These are phyloP conservation scores for Trichophyton benhamiae DNA, from an alignment of 2,329 filamentous ascomycete species.

Conservation along the genomic window DNA sequence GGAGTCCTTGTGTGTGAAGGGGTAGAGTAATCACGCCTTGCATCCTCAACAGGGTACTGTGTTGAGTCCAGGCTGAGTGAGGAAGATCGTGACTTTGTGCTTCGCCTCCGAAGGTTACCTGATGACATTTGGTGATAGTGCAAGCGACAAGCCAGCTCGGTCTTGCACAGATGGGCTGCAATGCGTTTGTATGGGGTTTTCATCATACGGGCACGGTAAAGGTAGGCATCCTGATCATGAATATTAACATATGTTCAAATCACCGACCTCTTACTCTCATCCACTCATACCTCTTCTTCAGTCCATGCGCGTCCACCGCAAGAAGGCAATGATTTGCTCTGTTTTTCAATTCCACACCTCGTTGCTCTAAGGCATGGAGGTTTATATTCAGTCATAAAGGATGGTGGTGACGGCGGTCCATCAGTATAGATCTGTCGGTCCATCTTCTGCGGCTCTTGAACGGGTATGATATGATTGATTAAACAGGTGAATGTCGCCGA, in stretches of 20 bases:
- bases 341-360: constrained; percentile 51
- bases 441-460: not conserved
- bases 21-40: constrained; percentile 3
- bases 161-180: constrained; percentile 73
- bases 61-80: constrained; percentile 35
- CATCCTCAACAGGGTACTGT: constrained; percentile 5
- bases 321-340: constrained; percentile 55
- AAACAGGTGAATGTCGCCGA: not conserved
- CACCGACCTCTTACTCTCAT: not conserved
- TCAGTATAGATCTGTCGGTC: not conserved
- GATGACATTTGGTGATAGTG: constrained; percentile 80
- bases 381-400: not conserved
- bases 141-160: constrained; percentile 72
- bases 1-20: constrained; percentile 6
- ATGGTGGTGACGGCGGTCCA: not conserved
- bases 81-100: constrained; percentile 57
- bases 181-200: constrained; percentile 91
- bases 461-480: not conserved
- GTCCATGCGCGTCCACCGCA: constrained; percentile 73
- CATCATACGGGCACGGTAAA: constrained; percentile 69
- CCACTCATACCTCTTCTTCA: constrained; percentile 61
- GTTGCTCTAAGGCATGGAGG: not conserved
- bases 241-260: not conserved
- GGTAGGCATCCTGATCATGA: constrained; percentile 57
- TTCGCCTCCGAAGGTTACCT: constrained; percentile 67